Percentiles rank a stretch among this genome's conserved stretches.
Evolutionary conservation across 805 yeast genomes (phyloP).

Genomic region (Diddensiella santjacobensis): DNA sequence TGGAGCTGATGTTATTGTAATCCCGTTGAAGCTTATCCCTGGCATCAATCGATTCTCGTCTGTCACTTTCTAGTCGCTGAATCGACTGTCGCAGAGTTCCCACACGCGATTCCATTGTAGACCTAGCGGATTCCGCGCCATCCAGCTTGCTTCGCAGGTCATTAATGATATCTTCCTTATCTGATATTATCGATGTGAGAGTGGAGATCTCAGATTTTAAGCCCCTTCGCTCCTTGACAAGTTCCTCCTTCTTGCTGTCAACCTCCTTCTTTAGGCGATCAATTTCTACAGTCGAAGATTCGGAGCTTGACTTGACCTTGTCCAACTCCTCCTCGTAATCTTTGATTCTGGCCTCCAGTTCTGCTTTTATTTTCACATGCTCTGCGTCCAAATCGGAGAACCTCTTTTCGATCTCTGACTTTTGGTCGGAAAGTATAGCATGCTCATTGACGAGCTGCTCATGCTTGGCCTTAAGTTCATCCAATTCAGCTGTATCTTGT

Average conservation of each 20-base stretch:
- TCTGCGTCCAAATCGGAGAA: neutral
- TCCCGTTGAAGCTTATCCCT: conserved; percentile 15
- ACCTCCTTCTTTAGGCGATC: neutral
- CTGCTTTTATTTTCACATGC: neutral
- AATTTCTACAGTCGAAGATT: conserved; percentile 5
- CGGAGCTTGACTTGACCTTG: conserved; percentile 3
- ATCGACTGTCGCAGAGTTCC: conserved; percentile 17
- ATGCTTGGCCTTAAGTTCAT: conserved; percentile 8
- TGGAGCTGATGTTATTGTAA: conserved; percentile 6
- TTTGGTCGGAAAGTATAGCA: conserved; percentile 10
- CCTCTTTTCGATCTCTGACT: neutral
- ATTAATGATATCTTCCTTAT: conserved; percentile 1
- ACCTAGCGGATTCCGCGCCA: conserved; percentile 25
- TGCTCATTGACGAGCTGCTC: neutral
- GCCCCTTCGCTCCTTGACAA: neutral
- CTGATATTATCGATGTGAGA: conserved; percentile 1
- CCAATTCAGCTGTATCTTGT: conserved; percentile 9
- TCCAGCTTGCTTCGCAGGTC: conserved; percentile 11
- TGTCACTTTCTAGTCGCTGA: conserved; percentile 15
- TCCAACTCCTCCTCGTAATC: conserved; percentile 2
- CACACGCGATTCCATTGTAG: conserved; percentile 2
- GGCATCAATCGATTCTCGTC: neutral
- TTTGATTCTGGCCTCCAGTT: conserved; percentile 6
- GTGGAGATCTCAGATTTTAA: neutral
- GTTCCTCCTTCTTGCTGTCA: neutral